Base-by-base conservation (phyloP, 1,284 basidiomycete genomes). In the Ganoderma meredithae region DNA sequence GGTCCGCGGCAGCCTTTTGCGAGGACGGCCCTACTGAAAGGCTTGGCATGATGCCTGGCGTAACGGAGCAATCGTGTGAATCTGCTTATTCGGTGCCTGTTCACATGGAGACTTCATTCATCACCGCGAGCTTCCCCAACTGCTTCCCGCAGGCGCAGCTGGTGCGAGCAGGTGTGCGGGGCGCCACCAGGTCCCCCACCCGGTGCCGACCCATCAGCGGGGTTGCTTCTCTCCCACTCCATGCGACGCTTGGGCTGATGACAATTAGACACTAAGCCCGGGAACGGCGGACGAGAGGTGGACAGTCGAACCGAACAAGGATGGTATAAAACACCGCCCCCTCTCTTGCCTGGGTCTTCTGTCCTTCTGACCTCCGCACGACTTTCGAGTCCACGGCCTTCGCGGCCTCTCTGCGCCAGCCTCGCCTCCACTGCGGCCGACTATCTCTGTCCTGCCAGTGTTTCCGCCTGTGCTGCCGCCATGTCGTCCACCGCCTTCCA, bases 401-500 rank as follows among this genome's bases (percentile, higher is more conserved):
- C 60, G 63, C 33, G 39, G 36, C 40, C 60, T 60, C 39, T 39
- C 63, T 60, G 52, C 49, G 53, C 59, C 63, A 62, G 63, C 67
- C 41, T 53, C 62, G 63, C 68, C 55, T 59, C 61, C 70, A 69
- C 63, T 66, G 69, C 66, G 49, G 63, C 62, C 40, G 15, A 56
- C 55, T 33, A 36, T 33, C 39, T 22, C 9, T 40, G 36, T 27
- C 60, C 59, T 56, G 66, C 66, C 62, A 60, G 70, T 67, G 65
- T 67, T 33, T 55, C 59, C 43, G 65, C 70, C 53, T 61, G 70
- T 52, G 66, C 66, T 64, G 70, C 66, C 43, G 59, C 63, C 65
- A 70, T 72, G 71, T 64, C 71, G 31, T 58, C 69, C 22, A 31
- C 67, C 25, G 33, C 56, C 33, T 64, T 67, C 63, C 65, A 69